Conservation (phyloP, 306 rosid genomes). For the Canavalia ensiformis region DNA sequence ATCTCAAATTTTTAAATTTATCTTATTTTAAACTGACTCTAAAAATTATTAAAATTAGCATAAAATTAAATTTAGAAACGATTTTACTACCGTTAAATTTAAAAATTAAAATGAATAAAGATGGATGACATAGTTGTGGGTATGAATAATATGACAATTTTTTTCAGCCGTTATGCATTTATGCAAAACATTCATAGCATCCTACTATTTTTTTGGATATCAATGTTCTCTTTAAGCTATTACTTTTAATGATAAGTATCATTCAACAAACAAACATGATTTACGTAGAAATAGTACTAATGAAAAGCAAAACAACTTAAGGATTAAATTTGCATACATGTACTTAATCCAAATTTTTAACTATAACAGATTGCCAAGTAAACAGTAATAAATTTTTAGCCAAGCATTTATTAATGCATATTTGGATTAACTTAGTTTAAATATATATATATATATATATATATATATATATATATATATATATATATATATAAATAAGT, state of each 20-base stretch:
- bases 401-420: background rate
- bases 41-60: too few species aligned
- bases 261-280: background rate
- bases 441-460: too few species aligned
- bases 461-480: too few species aligned
- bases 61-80: too few species aligned
- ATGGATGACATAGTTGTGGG: too few species aligned
- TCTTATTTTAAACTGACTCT: too few species aligned
- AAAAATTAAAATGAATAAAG: too few species aligned
- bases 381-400: background rate
- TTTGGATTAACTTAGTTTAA: too few species aligned
- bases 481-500: too few species aligned
- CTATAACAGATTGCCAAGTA: background rate
- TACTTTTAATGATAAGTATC: background rate
- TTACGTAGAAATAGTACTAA: background rate
- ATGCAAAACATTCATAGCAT: background rate
- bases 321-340: background rate
- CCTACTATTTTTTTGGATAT: background rate
- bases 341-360: background rate
- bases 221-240: background rate
- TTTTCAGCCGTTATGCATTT: background rate
- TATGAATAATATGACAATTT: background rate
- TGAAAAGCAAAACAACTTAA: too few species aligned
- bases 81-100: too few species aligned
- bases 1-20: too few species aligned